Percentiles rank a stretch among this genome's conserved stretches.
Conservation (phyloP, 1,284 basidiomycete genomes). For the Microbotryum scabiosae region DNA sequence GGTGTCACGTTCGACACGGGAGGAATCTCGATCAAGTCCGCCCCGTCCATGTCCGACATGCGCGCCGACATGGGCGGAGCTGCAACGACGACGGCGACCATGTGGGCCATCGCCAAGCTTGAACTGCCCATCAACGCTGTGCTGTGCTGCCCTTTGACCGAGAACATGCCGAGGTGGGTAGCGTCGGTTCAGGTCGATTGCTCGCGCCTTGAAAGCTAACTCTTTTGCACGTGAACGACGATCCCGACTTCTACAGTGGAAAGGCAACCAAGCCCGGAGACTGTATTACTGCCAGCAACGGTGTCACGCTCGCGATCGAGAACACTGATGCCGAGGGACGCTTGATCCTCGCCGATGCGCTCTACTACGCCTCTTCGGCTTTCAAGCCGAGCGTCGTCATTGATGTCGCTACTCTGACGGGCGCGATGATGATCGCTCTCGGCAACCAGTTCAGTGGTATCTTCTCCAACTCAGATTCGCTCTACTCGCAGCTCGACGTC, state of each 20-base stretch:
- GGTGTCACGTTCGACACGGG: conserved; percentile 74
- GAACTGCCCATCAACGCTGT: conserved; percentile 70
- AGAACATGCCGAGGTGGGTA: conserved; percentile 59
- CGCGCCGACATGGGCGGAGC: conserved; percentile 73
- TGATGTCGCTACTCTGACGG: conserved; percentile 75
- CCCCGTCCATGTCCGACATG: conserved; percentile 51
- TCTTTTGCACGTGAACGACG: too few species aligned
- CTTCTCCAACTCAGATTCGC: conserved; percentile 53
- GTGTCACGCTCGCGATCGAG: conserved; percentile 77
- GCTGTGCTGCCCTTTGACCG: conserved; percentile 63
- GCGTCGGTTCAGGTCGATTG: too few species aligned
- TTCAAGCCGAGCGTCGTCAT: conserved; percentile 74
- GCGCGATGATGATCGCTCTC: conserved; percentile 52
- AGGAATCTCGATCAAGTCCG: conserved; percentile 77
- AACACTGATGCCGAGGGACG: conserved; percentile 86
- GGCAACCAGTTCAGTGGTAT: conserved; percentile 43
- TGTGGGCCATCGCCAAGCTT: conserved; percentile 70
- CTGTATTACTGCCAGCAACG: conserved; percentile 78
- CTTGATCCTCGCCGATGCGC: conserved; percentile 63
- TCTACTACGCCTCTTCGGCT: conserved; percentile 70
- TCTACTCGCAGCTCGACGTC: conserved; percentile 62
- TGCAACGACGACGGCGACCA: conserved; percentile 63
- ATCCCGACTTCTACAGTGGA: conserved; percentile 43
- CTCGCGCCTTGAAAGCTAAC: too few species aligned
- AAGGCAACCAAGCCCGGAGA: conserved; percentile 72